Conservation (phyloP, 2,329 filamentous ascomycete genomes). For the Ceratocystiopsis sp. region DNA sequence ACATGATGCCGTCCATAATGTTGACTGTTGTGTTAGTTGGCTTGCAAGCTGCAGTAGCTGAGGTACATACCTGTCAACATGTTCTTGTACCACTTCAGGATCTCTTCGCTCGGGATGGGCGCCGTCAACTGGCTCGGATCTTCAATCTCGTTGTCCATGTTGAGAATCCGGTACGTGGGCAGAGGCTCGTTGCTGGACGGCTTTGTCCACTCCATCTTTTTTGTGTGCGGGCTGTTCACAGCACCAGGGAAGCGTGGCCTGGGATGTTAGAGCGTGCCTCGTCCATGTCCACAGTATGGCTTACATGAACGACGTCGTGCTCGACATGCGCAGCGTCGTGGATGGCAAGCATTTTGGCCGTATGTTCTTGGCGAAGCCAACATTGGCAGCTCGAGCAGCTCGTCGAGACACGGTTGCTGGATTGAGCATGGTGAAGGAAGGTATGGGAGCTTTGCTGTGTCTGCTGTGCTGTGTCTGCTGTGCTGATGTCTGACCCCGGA, state of each 20-base stretch:
- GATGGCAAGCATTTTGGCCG: background rate
- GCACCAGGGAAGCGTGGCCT: background rate
- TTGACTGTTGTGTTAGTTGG: background rate
- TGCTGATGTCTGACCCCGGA: no score
- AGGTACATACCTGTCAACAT: background rate
- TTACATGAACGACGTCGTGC: background rate
- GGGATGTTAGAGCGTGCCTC: background rate
- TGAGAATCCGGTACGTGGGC: background rate
- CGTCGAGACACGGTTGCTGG: no score
- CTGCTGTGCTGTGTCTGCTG: no score
- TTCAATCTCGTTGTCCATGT: background rate
- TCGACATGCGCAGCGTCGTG: background rate
- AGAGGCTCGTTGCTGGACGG: background rate
- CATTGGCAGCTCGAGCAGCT: no score
- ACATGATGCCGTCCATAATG: background rate
- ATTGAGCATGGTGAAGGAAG: no score
- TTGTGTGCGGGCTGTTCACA: background rate
- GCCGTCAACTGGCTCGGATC: background rate
- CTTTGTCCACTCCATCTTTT: background rate
- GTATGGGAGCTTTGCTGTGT: no score
- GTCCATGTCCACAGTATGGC: no score
- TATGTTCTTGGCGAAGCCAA: background rate
- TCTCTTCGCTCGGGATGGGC: background rate
- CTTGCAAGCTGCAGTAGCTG: no score
- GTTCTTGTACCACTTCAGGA: background rate